Base-by-base conservation (phyloP, 2,329 filamentous ascomycete species). In the Neophaeococcomyces mojaviensis region DNA sequence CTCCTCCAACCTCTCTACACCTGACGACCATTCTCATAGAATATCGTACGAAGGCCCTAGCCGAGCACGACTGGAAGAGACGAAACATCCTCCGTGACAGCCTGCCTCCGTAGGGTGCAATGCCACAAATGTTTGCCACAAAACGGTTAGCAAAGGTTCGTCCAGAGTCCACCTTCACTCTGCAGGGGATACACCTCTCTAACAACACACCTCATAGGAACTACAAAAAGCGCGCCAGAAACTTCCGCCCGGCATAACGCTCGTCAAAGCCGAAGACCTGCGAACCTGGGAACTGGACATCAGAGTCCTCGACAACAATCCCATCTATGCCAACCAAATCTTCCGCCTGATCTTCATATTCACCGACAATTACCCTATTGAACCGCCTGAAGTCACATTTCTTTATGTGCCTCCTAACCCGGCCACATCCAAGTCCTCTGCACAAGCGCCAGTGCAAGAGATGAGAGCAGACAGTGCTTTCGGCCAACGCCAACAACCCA, bases 231-330 rank as follows among this genome's bases (percentile, higher is more conserved):
- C 77, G 61, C 69, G 80, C 59, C 69, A 71, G 38, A 71, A 73
- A 55, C 68, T 80, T 4, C 77, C 79, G 2, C 78, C 77, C 0
- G 80, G 80, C 51, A 95, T 98, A 64, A 74, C 78, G 39, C 79
- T 97, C 39, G 81, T 94, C 49, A 79, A 82, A 39, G 82, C 87
- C 47, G 86, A 94, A 38, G 83, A 88, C 63, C 81, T 95, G 43
- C 77, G 87, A 60, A 84, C 92, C 69, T 98, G 92, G 94, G 73
- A 82, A 41, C 81, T 97, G 68, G 94, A 98, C 63, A 94, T 98
- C 44, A 72, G 77, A 55, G 90, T 98, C 43, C 77, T 97, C 33
- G 92, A 97, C 65, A 70, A 78, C 48, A 98, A 98, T 61, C 90
- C 90, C 1, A 69, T 98, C 39, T 98, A 98, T 68, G 68, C 78